These are phyloP conservation scores for Ceratobasidium theobromae DNA, from an alignment of 1,284 basidiomycete genomes.

Conservation along the genomic window DNA sequence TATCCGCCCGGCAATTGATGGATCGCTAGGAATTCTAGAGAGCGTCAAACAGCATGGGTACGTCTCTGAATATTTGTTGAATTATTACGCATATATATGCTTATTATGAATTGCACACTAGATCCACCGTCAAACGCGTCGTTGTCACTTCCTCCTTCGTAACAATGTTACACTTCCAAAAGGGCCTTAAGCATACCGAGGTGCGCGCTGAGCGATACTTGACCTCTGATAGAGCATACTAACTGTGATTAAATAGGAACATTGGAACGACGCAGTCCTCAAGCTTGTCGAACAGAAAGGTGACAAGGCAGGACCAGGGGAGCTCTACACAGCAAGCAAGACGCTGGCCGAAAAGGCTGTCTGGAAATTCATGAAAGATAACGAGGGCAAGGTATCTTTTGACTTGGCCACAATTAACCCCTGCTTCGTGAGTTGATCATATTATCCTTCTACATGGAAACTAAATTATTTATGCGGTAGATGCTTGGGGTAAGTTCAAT, in stretches of 20 bases:
- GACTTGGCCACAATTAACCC: constrained; percentile 38
- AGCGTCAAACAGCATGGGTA: constrained; percentile 28
- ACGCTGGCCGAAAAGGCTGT: constrained; percentile 35
- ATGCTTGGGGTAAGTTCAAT: background rate
- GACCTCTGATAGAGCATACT: too few relatives aligned
- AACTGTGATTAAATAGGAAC: too few relatives aligned
- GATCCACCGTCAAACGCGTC: constrained; percentile 25
- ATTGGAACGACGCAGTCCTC: constrained; percentile 29
- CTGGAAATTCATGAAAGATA: constrained; percentile 39
- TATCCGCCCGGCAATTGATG: constrained; percentile 25
- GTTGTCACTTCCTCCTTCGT: constrained; percentile 22
- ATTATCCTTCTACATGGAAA: too few relatives aligned
- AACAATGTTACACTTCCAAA: background rate
- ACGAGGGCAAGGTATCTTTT: constrained; percentile 37
- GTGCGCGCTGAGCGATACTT: too few relatives aligned
- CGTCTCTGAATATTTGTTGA: background rate
- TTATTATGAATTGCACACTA: too few relatives aligned
- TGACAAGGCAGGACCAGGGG: background rate
- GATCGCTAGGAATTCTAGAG: constrained; percentile 20
- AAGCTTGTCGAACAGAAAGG: constrained; percentile 27
- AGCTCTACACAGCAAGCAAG: constrained; percentile 24
- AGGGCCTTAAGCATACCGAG: background rate
- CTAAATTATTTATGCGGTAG: too few relatives aligned
- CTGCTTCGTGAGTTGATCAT: constrained; percentile 35
- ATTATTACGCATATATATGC: background rate